Conservation (phyloP, 139 green algal species). For the Coccomyxa sp. region DNA sequence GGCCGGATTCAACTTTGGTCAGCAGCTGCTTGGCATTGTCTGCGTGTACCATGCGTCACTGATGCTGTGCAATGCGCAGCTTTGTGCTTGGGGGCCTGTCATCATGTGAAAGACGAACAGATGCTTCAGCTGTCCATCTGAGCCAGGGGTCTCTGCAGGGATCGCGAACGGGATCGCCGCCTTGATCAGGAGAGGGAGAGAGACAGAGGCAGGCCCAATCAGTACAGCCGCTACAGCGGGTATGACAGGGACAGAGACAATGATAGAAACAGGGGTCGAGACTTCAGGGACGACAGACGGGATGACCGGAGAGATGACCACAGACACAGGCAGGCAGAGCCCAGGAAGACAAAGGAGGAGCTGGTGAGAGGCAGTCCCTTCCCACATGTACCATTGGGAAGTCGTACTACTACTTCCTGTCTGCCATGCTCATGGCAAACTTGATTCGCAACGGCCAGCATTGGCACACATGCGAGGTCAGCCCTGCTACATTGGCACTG, state of each 20-base stretch:
- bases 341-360: background rate
- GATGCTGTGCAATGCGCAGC: too few relatives aligned
- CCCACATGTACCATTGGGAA: background rate
- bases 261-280: conserved; percentile 5
- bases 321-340: background rate
- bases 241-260: conserved; percentile 21
- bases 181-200: background rate
- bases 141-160: background rate
- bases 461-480: too few relatives aligned
- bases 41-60: too few relatives aligned
- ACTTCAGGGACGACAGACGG: conserved; percentile 2
- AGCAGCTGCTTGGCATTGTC: too few relatives aligned
- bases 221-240: background rate
- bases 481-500: too few relatives aligned
- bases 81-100: too few relatives aligned
- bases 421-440: too few relatives aligned
- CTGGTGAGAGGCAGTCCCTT: background rate
- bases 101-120: too few relatives aligned
- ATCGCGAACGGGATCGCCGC: background rate
- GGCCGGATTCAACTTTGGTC: too few relatives aligned
- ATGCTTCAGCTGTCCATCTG: too few relatives aligned
- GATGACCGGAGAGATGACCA: background rate
- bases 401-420: background rate
- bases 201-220: background rate
- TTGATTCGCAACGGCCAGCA: too few relatives aligned